Conservation (phyloP, 2,329 filamentous ascomycete genomes). For the Cucurbitaria berberidis region DNA sequence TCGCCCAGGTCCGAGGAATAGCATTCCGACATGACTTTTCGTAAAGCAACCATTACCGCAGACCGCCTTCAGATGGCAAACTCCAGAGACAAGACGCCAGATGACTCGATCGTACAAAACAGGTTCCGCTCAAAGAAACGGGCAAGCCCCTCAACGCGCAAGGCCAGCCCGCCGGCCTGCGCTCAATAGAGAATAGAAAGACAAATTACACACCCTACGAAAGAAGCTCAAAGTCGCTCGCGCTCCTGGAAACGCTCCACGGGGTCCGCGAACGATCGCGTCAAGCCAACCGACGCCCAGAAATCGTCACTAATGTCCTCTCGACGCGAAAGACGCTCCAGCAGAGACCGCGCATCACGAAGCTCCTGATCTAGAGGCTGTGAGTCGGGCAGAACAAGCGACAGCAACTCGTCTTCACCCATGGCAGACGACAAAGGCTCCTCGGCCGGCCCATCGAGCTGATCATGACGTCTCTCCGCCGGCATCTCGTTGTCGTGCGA, state of each 20-base stretch:
- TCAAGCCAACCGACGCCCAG: constrained; percentile 64
- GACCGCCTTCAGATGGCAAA: neutral
- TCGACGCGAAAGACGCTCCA: constrained; percentile 71
- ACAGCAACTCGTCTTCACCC: constrained; percentile 26
- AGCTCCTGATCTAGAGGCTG: constrained; percentile 51
- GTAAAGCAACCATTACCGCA: constrained; percentile 2
- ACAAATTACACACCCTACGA: neutral
- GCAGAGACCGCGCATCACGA: constrained; percentile 72
- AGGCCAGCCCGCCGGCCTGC: constrained; percentile 11
- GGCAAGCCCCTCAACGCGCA: neutral
- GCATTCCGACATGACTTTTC: constrained; percentile 8
- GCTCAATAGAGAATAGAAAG: neutral
- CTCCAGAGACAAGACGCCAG: neutral
- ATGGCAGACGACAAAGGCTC: constrained; percentile 15
- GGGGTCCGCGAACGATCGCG: constrained; percentile 42
- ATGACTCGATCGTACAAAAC: constrained; percentile 1
- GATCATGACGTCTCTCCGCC: constrained; percentile 10
- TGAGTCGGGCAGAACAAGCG: constrained; percentile 10
- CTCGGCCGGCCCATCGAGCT: constrained; percentile 26
- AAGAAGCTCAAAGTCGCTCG: constrained; percentile 29
- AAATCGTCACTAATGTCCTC: constrained; percentile 82
- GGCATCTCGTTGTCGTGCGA: constrained; percentile 9
- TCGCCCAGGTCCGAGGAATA: neutral
- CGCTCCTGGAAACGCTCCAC: constrained; percentile 44
- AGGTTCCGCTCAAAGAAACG: neutral